Conservation (phyloP, 2,329 filamentous ascomycete genomes). For the Capronia americana region DNA sequence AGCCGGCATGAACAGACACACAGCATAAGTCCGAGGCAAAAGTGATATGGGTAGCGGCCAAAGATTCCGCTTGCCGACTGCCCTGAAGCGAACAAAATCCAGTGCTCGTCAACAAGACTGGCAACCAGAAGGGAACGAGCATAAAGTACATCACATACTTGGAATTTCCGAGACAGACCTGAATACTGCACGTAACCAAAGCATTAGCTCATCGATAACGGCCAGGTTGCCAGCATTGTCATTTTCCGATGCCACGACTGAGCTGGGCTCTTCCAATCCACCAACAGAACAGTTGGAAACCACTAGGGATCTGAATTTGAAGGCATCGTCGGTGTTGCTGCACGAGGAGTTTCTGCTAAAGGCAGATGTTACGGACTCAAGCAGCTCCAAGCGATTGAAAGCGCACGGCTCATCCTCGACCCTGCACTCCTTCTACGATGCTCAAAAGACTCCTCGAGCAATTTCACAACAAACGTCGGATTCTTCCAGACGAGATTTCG, state of each 20-base stretch:
- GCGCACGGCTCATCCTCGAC: constrained; percentile 50
- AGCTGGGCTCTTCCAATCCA: constrained; percentile 31
- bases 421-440: constrained; percentile 55
- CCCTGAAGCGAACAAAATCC: constrained; percentile 30
- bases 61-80: constrained; percentile 29
- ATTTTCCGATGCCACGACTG: constrained; percentile 40
- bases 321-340: constrained; percentile 35
- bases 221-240: constrained; percentile 30
- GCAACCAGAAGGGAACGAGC: constrained; percentile 28
- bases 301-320: constrained; percentile 22
- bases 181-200: constrained; percentile 35
- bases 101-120: constrained; percentile 19
- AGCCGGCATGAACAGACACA: constrained; percentile 13
- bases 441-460: constrained; percentile 49
- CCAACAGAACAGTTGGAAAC: constrained; percentile 23
- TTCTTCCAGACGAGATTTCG: constrained; percentile 49
- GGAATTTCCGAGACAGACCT: constrained; percentile 36
- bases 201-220: constrained; percentile 37
- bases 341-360: constrained; percentile 33
- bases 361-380: constrained; percentile 14
- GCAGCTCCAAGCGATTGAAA: constrained; percentile 22
- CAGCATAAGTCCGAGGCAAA: constrained; percentile 5
- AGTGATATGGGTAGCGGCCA: constrained; percentile 28
- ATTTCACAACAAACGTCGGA: constrained; percentile 54
- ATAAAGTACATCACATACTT: constrained; percentile 38